Evolutionary conservation across 2,329 filamentous ascomycete species (phyloP), one percentile per base, ranked within the genome.

Genomic region (Calonectria honghensis): DNA sequence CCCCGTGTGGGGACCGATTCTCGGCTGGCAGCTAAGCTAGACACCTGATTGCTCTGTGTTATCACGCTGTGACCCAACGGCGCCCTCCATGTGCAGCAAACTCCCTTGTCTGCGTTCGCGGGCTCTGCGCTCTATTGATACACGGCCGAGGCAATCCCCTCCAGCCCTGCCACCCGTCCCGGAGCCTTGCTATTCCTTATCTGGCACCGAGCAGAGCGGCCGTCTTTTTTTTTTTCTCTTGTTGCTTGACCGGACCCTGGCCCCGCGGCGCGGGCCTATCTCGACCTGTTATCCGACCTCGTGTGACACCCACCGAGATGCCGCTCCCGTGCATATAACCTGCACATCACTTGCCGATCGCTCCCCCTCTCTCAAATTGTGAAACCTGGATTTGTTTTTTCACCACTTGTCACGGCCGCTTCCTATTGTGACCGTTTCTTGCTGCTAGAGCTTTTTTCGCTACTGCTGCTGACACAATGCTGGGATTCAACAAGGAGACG

Each of bases 401-500:
- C 57, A 63, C 29, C 31, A 41, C 61, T 48, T 48, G 3, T 7
- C 35, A 13, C 50, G 31, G 13, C 31, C 27, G 31, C 13, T 41
- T 63, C 14, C 27, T 31, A 41, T 50, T 35, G 57, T 37, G 68
- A 70, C 27, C 6, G n/a, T n/a, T 39, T 11, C 24, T 16, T 35
- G 13, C 27, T 39, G 41, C 51, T 32, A 18, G 29, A 37, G 35
- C 11, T 27, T 48, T 48, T 41, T 41, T 45, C n/a, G 45, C 45
- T 48, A n/a, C 18, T 4, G 14, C 48, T 24, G 39, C 41, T 18
- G 48, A 32, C 45, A 70, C 67, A 29, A 79, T 79, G 78, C 37
- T 79, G 14, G 78, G 78, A 27, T 75, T 80, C 35, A 73, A 57
- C 10, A 79, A 72, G 51, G 76, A 70, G 64, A 68, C 59, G n/a